Conservation (phyloP, 1,284 basidiomycete genomes). For the Cronartium quercuum region DNA sequence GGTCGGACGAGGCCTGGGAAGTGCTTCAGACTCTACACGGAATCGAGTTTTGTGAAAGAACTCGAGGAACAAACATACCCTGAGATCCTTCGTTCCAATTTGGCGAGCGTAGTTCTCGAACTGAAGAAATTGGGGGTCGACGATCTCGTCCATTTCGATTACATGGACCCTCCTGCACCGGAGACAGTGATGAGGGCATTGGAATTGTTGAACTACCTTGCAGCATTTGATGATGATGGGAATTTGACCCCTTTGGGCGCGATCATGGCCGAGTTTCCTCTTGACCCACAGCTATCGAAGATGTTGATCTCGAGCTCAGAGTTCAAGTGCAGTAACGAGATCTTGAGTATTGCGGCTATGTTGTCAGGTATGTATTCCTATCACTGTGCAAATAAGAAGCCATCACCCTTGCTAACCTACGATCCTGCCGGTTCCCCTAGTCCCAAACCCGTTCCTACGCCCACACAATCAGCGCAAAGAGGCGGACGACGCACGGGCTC, state of each 20-base stretch:
- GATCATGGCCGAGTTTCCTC: conserved; percentile 96
- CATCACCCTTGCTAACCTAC: not conserved
- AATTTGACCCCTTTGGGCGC: conserved; percentile 77
- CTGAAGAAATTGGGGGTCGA: conserved; percentile 78
- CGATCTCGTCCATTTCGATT: conserved; percentile 73
- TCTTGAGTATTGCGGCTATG: conserved; percentile 92
- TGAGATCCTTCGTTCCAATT: conserved; percentile 65
- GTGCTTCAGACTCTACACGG: conserved; percentile 94
- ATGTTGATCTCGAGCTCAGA: conserved; percentile 90
- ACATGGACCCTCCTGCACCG: conserved; percentile 93
- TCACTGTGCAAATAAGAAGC: not conserved
- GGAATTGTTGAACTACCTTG: conserved; percentile 86
- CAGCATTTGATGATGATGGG: conserved; percentile 90
- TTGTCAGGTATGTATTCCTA: conserved; percentile 62
- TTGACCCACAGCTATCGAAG: conserved; percentile 95
- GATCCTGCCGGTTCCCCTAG: conserved; percentile 50
- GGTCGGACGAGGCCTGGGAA: conserved; percentile 93
- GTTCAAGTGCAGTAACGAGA: conserved; percentile 93
- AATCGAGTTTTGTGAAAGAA: conserved; percentile 92
- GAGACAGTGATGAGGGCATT: conserved; percentile 97
- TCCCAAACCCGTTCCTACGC: conserved; percentile 88
- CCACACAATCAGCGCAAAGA: conserved; percentile 81
- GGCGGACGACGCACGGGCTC: conserved; percentile 83
- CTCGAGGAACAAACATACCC: conserved; percentile 95
- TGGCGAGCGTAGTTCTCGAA: conserved; percentile 90